Percentiles rank a stretch among this genome's conserved stretches.
Conservation (phyloP, 2,329 filamentous ascomycete species). For the Coleophoma crateriformis region DNA sequence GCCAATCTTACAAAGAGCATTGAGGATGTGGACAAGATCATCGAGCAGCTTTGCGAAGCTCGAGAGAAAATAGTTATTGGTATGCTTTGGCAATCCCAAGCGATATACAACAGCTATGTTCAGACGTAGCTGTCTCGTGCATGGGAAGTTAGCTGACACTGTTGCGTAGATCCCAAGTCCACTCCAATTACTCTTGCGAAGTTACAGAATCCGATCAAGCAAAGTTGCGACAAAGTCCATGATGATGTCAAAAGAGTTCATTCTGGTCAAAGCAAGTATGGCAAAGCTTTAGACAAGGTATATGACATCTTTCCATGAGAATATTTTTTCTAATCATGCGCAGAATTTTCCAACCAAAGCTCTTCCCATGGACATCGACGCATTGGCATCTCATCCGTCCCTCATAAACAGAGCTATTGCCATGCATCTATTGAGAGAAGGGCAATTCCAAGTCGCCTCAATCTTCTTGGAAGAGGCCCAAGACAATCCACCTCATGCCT, state of each 20-base stretch:
- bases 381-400: constrained; percentile 66
- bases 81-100: constrained; percentile 28
- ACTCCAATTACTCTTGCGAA: constrained; percentile 73
- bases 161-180: constrained; percentile 54
- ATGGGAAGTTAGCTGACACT: no score
- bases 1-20: constrained; percentile 34
- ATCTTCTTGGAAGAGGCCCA: constrained; percentile 75
- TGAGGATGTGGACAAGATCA: constrained; percentile 75
- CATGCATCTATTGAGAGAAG: constrained; percentile 93
- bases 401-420: constrained; percentile 90
- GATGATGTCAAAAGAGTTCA: constrained; percentile 79
- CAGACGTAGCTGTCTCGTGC: neutral
- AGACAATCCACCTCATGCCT: constrained; percentile 34
- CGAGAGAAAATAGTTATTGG: constrained; percentile 68
- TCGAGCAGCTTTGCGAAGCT: constrained; percentile 69
- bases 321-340: constrained; percentile 3
- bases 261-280: constrained; percentile 75
- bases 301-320: constrained; percentile 5
- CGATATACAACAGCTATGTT: constrained; percentile 1
- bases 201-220: constrained; percentile 79
- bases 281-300: constrained; percentile 80
- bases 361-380: constrained; percentile 75
- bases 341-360: constrained; percentile 41
- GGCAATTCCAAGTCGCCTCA: constrained; percentile 82
- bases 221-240: constrained; percentile 74